Conservation (phyloP, 371 early-diverging fungal genomes). For the Apophysomyces elegans region DNA sequence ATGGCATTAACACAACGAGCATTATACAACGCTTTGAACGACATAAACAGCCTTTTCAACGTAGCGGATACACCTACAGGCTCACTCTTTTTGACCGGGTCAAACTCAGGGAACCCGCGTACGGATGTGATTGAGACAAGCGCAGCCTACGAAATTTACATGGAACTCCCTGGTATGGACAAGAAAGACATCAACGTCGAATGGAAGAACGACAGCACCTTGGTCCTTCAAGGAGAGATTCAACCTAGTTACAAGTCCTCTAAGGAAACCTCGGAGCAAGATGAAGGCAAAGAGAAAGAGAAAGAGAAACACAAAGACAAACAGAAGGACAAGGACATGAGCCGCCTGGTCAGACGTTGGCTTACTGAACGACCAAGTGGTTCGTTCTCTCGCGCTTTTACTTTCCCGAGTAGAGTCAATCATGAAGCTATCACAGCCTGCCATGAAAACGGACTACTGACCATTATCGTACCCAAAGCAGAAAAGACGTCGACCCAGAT, state of each 20-base stretch:
- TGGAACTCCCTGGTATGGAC: constrained; percentile 42
- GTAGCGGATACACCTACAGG: constrained; percentile 41
- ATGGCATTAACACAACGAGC: constrained; percentile 37
- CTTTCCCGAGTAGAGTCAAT: constrained; percentile 23
- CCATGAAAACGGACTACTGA: constrained; percentile 25
- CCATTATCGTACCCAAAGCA: constrained; percentile 27
- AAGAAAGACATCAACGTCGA: constrained; percentile 44
- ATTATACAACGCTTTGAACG: constrained; percentile 39
- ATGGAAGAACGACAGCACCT: constrained; percentile 27
- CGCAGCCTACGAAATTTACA: constrained; percentile 34
- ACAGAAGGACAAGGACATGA: no score
- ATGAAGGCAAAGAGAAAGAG: not conserved
- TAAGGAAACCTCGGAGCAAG: not conserved
- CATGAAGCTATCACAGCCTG: constrained; percentile 20
- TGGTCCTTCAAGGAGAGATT: constrained; percentile 33
- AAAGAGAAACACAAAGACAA: no score
- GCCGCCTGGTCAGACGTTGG: constrained; percentile 13
- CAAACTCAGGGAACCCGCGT: constrained; percentile 26
- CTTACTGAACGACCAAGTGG: constrained; percentile 22
- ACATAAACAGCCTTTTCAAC: constrained; percentile 36
- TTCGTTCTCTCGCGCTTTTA: constrained; percentile 21
- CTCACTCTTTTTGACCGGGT: constrained; percentile 18
- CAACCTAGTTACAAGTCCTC: constrained; percentile 4
- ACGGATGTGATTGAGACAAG: constrained; percentile 35
- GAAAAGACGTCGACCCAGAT: constrained; percentile 10